A percentile compares a stretch with the other conserved stretches of the same genome.
Conservation (phyloP, 2,329 filamentous ascomycete genomes). For the Fonsecaea monophora region DNA sequence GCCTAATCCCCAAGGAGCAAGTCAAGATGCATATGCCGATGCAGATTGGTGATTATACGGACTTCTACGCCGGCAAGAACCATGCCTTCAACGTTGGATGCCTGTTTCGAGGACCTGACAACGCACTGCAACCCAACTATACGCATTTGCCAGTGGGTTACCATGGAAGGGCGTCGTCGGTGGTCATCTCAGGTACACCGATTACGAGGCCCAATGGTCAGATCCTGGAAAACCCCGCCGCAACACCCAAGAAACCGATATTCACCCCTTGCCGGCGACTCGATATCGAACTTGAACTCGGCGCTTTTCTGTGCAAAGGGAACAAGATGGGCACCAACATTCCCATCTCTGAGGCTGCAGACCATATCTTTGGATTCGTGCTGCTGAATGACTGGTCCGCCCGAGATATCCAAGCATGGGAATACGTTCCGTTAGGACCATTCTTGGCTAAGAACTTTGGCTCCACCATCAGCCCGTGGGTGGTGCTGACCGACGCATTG, state of each 20-base stretch:
- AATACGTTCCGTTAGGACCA: constrained; percentile 80
- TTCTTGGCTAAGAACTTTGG: constrained; percentile 87
- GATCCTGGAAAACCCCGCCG: constrained; percentile 69
- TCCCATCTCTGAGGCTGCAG: constrained; percentile 67
- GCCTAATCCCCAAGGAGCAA: constrained; percentile 64
- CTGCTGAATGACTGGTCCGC: constrained; percentile 89
- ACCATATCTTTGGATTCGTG: constrained; percentile 78
- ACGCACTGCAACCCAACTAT: constrained; percentile 82
- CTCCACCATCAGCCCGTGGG: constrained; percentile 78
- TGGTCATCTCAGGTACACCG: constrained; percentile 62
- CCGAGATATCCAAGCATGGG: constrained; percentile 81
- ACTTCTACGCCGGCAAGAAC: constrained; percentile 82
- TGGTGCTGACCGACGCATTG: constrained; percentile 77
- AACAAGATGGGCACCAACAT: constrained; percentile 72
- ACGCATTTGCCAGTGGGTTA: constrained; percentile 82
- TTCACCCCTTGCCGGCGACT: constrained; percentile 70
- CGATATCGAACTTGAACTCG: constrained; percentile 82
- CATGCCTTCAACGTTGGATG: constrained; percentile 73
- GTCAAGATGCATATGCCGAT: constrained; percentile 75
- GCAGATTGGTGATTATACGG: constrained; percentile 81
- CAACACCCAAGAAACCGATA: constrained; percentile 66
- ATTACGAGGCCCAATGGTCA: constrained; percentile 78
- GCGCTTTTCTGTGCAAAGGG: constrained; percentile 71
- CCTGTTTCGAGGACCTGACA: constrained; percentile 74
- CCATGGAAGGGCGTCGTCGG: constrained; percentile 70